Evolutionary conservation across 2,329 filamentous ascomycete species (phyloP).

Genomic region (Claviceps fusiformis): DNA sequence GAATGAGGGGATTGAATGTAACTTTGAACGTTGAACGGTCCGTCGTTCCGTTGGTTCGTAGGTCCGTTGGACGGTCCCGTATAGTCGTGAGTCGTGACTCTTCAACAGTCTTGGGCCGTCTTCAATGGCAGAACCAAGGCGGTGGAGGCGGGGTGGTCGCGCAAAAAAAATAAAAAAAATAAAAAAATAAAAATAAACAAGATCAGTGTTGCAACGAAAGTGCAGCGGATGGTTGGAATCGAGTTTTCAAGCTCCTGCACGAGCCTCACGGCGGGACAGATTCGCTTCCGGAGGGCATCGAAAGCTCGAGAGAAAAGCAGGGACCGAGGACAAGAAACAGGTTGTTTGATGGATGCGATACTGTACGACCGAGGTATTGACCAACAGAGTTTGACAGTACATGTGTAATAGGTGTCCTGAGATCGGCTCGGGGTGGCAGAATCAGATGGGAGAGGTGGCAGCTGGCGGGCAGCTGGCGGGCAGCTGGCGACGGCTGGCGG

Average conservation of each 20-base stretch:
- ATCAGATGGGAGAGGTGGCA: neutral
- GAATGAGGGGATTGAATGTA: neutral
- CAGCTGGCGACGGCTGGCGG: too few relatives aligned
- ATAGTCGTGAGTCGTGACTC: too few relatives aligned
- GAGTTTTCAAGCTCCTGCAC: slow-evolving; percentile 6
- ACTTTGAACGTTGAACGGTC: neutral
- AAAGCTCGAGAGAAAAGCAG: neutral
- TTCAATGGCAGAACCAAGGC: neutral
- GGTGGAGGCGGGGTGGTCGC: neutral
- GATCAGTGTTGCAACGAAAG: too few relatives aligned
- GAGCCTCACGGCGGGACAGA: slow-evolving; percentile 13
- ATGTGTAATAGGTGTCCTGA: neutral
- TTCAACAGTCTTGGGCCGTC: too few relatives aligned
- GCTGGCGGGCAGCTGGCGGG: neutral
- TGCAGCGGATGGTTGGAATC: neutral
- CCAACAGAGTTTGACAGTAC: neutral
- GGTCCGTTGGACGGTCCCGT: too few relatives aligned
- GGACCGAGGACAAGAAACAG: neutral
- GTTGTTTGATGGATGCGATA: too few relatives aligned
- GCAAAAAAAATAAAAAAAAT: neutral
- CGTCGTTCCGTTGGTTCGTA: too few relatives aligned
- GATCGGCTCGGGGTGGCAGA: neutral
- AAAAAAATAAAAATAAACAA: too few relatives aligned
- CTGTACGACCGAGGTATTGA: neutral
- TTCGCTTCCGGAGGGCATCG: neutral